Evolutionary conservation across 2,329 filamentous ascomycete species (phyloP), one percentile per base, ranked within the genome.

Genomic region (Aspergillus unguis): DNA sequence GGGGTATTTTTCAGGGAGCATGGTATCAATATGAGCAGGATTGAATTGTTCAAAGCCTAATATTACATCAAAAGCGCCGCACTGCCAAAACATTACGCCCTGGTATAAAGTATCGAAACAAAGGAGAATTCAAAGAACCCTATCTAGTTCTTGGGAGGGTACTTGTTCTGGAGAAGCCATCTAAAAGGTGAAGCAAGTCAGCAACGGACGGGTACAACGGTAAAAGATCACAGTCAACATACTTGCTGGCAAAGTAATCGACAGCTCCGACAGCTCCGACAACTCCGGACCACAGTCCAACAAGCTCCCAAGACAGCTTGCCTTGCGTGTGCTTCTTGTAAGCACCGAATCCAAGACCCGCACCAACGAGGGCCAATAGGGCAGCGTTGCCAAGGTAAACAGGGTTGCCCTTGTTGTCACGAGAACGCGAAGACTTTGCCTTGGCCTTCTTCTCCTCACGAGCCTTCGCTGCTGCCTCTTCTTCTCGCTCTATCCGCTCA

Each of bases 201-300:
- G 37, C 25, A 26, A 48, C n/a, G 4, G 5, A 6, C 23, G 11
- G 4, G 11, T 6, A 9, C 23, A 17, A 11, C 37, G 8, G 25
- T 11, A 6, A 32, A 6, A 23, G 8, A 11, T 6, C 35, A 23
- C 11, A 28, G 11, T 28, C 3, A 27, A 62, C 75, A 68, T 58
- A 79, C 76, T 75, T 76, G 75, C 76, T 79, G 40, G 75, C 70
- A 52, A 72, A 76, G 61, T 77, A 79, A 62, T 79, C 76, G 29
- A 69, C 72, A 3, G 70, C 66, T 48, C 72, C 74, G 41, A 76
- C 67, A 9, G 73, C 70, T 26, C 75, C 74, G 17, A 79, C 70
- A 27, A 65, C 72, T 7, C 72, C 75, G 31, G 72, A 70, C 58
- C 69, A 72, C 6, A 70, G 54, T 8, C 75, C 74, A 50, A 75